These are phyloP conservation scores for Avena insularis DNA, from an alignment of 176 grass and related monocot species.

Conservation along the genomic window DNA sequence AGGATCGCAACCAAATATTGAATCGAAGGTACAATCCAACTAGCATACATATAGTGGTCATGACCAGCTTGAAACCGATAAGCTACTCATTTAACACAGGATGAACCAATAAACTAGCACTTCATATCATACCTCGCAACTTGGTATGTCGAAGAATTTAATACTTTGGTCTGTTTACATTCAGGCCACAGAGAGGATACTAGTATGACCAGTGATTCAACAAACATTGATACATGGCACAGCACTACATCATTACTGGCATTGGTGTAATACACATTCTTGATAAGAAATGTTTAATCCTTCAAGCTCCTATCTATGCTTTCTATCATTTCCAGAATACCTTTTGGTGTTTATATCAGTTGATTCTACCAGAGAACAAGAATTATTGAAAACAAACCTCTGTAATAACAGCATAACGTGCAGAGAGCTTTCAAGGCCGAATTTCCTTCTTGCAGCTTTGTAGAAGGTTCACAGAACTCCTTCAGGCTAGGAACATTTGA, in stretches of 20 bases:
- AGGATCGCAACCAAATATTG: constrained; percentile 1
- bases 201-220: constrained; percentile 2
- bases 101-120: background rate
- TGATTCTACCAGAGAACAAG: constrained; percentile 37
- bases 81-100: background rate
- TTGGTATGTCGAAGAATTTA: background rate
- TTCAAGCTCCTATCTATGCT: constrained; percentile 25
- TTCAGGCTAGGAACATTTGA: constrained; percentile 90
- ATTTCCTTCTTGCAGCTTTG: constrained; percentile 58
- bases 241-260: background rate
- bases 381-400: constrained; percentile 62
- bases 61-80: constrained; percentile 13
- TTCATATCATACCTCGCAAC: constrained; percentile 18
- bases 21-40: constrained; percentile 34
- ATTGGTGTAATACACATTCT: constrained; percentile 20
- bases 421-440: constrained; percentile 79
- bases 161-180: background rate
- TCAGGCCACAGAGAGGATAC: constrained; percentile 19
- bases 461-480: constrained; percentile 69
- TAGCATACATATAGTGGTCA: background rate
- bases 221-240: constrained; percentile 17
- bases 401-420: constrained; percentile 79
- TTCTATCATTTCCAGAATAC: constrained; percentile 17
- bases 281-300: constrained; percentile 5
- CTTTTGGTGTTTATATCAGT: background rate